Conservation (phyloP, 2,329 filamentous ascomycete genomes). For the Cercospora sesami region DNA sequence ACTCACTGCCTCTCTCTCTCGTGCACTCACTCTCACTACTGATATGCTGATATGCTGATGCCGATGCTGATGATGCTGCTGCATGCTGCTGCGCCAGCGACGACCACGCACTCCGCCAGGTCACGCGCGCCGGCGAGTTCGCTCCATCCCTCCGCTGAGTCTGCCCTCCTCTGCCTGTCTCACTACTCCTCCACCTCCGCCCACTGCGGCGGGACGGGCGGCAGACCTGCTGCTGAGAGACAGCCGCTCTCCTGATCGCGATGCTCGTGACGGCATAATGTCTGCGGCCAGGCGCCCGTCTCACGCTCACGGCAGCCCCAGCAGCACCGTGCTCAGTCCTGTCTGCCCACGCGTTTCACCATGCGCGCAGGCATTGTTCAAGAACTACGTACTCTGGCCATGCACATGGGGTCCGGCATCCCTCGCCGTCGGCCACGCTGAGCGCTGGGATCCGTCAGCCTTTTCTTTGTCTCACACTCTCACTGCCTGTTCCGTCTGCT, state of each 20-base stretch:
- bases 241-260: background rate
- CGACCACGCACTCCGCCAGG: background rate
- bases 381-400: conserved; percentile 6
- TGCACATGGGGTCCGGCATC: conserved; percentile 16
- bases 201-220: background rate
- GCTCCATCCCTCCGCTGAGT: background rate
- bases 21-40: background rate
- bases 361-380: conserved; percentile 19
- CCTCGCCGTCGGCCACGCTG: conserved; percentile 18
- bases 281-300: conserved; percentile 15
- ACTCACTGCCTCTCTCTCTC: background rate
- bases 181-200: background rate
- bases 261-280: conserved; percentile 5
- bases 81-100: background rate
- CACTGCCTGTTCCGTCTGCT: conserved; percentile 19
- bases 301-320: conserved; percentile 10
- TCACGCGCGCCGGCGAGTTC: background rate
- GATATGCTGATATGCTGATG: background rate
- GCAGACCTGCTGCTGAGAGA: background rate
- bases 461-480: conserved; percentile 17
- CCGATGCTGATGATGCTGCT: background rate
- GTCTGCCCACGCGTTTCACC: conserved; percentile 20
- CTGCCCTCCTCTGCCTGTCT: background rate
- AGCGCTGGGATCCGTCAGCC: conserved; percentile 22
- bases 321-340: conserved; percentile 10